phyloP scores from a whole-genome alignment of 768 basidiomycete genomes.

The Amanita inopinata region DNA sequence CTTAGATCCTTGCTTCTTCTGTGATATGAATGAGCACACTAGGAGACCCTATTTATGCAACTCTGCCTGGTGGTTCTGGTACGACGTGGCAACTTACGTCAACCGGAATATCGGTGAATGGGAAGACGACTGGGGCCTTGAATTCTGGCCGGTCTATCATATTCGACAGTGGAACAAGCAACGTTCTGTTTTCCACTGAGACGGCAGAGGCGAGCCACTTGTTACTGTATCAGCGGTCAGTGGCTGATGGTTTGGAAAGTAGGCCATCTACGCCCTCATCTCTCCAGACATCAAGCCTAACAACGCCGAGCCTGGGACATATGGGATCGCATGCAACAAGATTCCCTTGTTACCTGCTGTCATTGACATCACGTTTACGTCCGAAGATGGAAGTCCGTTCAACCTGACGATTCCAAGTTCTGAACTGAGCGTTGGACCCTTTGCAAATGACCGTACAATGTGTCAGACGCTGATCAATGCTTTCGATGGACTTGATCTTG shows the following conservation, averaged over 20 bases:
- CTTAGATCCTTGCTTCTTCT: conserved; percentile 2
- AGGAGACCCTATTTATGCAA: conserved; percentile 36
- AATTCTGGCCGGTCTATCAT: conserved; percentile 34
- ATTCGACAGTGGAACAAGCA: conserved; percentile 51
- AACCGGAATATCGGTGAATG: conserved; percentile 39
- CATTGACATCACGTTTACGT: conserved; percentile 46
- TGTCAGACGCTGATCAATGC: conserved; percentile 55
- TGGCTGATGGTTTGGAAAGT: too few species aligned
- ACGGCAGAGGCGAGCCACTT: conserved; percentile 32
- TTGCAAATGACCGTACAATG: conserved; percentile 34
- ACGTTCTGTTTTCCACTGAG: conserved; percentile 38
- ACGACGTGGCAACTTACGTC: conserved; percentile 37
- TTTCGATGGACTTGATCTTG: conserved; percentile 39
- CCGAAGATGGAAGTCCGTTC: conserved; percentile 37
- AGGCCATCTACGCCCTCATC: conserved; percentile 50
- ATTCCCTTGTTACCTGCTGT: conserved; percentile 37
- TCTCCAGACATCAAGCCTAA: conserved; percentile 48
- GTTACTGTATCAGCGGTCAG: background rate
- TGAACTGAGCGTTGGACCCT: conserved; percentile 50
- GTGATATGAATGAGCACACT: conserved; percentile 5
- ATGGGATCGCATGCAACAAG: conserved; percentile 41
- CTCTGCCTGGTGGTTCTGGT: conserved; percentile 25
- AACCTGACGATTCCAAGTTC: conserved; percentile 48
- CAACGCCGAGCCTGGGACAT: conserved; percentile 41
- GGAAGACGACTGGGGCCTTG: conserved; percentile 34